Evolutionary conservation across 176 grass and related monocot species (phyloP), one percentile per base, ranked within the genome.

Genomic region (Oryza glumipatula): DNA sequence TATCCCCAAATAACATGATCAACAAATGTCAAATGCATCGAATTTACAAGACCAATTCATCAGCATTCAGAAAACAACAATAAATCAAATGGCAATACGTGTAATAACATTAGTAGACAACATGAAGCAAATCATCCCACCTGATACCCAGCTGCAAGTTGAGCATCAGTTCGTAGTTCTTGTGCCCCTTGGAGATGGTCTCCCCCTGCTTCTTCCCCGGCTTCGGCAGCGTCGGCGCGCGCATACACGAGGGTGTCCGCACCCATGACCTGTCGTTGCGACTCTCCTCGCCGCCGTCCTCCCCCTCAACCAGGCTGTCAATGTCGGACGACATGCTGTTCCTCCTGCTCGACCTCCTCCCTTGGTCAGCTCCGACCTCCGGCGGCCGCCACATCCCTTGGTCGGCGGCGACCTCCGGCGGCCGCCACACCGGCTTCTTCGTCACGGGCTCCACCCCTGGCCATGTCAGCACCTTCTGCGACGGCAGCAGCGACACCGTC

Each of bases 151-250:
- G 95, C 70, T 94, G 95, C 66, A 97, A 72, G 88, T 93, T 97
- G 49, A 97, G 95, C 92, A 97, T 94, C 78, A 97, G 92, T 73
- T 97, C 92, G 22, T 94, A 97, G 72, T 94, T 97, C 82, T 90
- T 94, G 73, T 97, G 95, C 5, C 90, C 92, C 81, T 97, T 97
- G 54, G 90, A 93, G 21, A 97, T 94, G 10, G 92, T 89, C 78
- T 97, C 95, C 61, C 95, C 92, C 64, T 93, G 95, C 63, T 91
- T 97, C 92, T 94, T 94, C 56, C 74, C 81, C 51, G 92, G 82
- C 84, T 44, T 66, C 5, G 88, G 83, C 21, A 21, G 58, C 21
- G 17, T 8, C 47, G 72, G 85, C 74, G 58, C 72, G 45, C 75
- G 76, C 89, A 49, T 88, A 46, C 45, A 78, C 11, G 89, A 86